Base-by-base conservation (phyloP, 106 monocot genomes). In the Apostasia ramifera region DNA sequence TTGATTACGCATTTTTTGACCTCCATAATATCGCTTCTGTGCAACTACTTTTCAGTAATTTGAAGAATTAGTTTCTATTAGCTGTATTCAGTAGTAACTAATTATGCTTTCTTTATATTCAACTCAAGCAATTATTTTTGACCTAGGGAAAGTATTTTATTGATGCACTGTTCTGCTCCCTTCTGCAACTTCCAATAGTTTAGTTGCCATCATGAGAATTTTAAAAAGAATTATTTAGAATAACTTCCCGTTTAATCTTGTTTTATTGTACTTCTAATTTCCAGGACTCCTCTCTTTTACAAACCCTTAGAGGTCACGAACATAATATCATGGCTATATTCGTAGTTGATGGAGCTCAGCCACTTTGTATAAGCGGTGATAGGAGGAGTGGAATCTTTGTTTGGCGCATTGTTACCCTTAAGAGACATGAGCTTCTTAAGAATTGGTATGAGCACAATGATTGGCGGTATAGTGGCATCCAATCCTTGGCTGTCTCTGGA, bases 361-460 rank as follows among this genome's bases (percentile, higher is more conserved):
- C 78, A 50, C 80, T 91, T 54, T 93, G 92, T 69, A 70, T 90
- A 41, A 90, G 80, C 80, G 98, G 79, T 66, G 98, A 99, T 73
- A 83, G 81, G 78, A 81, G 85, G 63, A 85, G 90, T 67, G 82
- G 85, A 43, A 85, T 99, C 74, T 90, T 72, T 67, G 66, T 85
- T 45, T 99, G 98, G 98, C 66, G 47, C 41, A 75, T 93, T 71
- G 61, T 66, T 57, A n/a, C 67, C 39, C 66, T 84, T 39, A 3
- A 59, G 2, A 81, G 71, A 44, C 73, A 81, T 63, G 79, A 66
- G 37, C 80, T 73, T 52, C 60, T 85, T 52, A 87, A 79, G 69
- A 86, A 81, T 68, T 99, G 98, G 98, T 81, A 85, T 74, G 90
- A 93, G 63, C 87, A 93, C 67, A 83, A 83, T 53, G 90, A 93